Evolutionary conservation across 768 basidiomycete genomes (phyloP).

Genomic region (Leccinum arenicola): DNA sequence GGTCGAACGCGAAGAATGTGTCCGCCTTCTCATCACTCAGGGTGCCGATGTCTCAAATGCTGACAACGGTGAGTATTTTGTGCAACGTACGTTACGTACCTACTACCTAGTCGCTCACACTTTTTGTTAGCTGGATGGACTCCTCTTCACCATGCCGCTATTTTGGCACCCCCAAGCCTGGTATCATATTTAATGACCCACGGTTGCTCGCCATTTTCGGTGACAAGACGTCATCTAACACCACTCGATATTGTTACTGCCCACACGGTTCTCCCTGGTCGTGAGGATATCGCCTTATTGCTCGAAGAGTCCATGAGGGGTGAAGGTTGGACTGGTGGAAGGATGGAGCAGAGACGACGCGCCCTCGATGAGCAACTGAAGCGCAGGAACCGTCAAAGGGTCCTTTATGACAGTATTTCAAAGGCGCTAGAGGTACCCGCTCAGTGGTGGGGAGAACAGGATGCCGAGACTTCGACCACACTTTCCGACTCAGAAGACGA

Average conservation of each 20-base stretch:
- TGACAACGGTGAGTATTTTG: conserved; percentile 55
- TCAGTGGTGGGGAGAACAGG: conserved; percentile 65
- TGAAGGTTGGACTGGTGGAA: conserved; percentile 77
- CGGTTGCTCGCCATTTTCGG: conserved; percentile 78
- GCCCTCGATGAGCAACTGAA: conserved; percentile 56
- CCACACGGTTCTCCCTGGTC: conserved; percentile 74
- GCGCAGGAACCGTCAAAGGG: conserved; percentile 49
- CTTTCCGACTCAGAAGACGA: conserved; percentile 49
- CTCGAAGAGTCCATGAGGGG: conserved; percentile 87
- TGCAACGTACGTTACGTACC: not conserved
- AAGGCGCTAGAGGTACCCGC: conserved; percentile 53
- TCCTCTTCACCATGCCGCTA: conserved; percentile 86
- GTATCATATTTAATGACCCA: conserved; percentile 92
- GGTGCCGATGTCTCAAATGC: conserved; percentile 62
- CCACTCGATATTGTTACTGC: conserved; percentile 89
- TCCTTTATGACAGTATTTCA: conserved; percentile 57
- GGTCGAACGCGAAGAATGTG: conserved; percentile 88
- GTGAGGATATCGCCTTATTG: conserved; percentile 83
- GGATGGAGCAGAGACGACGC: conserved; percentile 67
- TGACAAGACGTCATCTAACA: conserved; percentile 76
- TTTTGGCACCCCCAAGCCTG: conserved; percentile 86
- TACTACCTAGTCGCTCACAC: conserved; percentile 2
- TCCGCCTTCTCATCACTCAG: conserved; percentile 73
- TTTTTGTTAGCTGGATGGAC: conserved; percentile 82
- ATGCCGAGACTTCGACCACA: conserved; percentile 41